Evolutionary conservation across 2,329 filamentous ascomycete genomes (phyloP).

Genomic region (Apiospora hydei): DNA sequence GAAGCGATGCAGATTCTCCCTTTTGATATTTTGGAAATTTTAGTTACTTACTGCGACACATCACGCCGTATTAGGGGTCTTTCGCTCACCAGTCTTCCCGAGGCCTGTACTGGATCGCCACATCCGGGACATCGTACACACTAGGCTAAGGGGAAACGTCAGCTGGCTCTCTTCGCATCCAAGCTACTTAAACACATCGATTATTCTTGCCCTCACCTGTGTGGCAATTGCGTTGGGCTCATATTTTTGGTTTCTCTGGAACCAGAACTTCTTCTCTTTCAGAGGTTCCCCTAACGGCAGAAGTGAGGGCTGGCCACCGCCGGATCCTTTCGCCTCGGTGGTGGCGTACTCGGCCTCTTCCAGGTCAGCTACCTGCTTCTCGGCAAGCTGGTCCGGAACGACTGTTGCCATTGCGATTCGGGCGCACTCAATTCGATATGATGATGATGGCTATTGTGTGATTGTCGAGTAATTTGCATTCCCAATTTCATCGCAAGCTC

Average conservation of each 20-base stretch:
- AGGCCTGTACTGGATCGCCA: slow-evolving; percentile 47
- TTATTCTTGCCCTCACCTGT: slow-evolving; percentile 31
- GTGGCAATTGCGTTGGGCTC: slow-evolving; percentile 38
- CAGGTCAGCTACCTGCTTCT: slow-evolving; percentile 28
- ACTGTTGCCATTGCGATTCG: slow-evolving; percentile 36
- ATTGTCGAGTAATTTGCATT: not conserved
- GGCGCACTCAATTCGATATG: not conserved
- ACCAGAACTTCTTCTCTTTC: slow-evolving; percentile 43
- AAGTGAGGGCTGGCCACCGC: slow-evolving; percentile 25
- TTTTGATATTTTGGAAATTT: not conserved
- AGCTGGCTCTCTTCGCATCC: not conserved
- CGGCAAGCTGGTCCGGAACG: slow-evolving; percentile 29
- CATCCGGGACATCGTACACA: slow-evolving; percentile 52
- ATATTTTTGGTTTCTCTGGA: slow-evolving; percentile 39
- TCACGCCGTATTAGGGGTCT: not conserved
- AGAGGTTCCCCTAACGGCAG: slow-evolving; percentile 37
- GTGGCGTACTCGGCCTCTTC: slow-evolving; percentile 32
- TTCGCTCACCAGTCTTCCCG: slow-evolving; percentile 36
- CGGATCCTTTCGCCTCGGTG: slow-evolving; percentile 28
- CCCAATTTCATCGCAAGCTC: not conserved
- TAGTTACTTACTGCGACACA: not conserved
- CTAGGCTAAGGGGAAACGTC: slow-evolving; percentile 44
- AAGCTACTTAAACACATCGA: not conserved
- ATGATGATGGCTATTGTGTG: not conserved
- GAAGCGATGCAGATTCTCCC: slow-evolving; percentile 63